Evolutionary conservation across 164 flowering plant genomes (phyloP).

Genomic region (Vitis labrusca): DNA sequence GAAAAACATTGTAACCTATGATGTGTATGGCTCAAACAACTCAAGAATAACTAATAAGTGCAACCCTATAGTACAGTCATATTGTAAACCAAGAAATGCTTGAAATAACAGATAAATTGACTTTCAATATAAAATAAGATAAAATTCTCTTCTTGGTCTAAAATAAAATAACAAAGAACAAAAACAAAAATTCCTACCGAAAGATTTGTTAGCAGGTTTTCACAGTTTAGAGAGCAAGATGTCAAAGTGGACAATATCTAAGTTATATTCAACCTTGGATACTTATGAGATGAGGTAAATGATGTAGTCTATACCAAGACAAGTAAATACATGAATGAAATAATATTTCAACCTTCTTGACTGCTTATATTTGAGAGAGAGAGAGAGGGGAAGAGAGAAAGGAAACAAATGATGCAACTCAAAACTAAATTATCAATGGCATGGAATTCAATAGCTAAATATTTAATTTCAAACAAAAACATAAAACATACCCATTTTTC

Average conservation of each 20-base stretch:
- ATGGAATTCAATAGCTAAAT: too few relatives aligned
- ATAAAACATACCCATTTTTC: constrained; percentile 63
- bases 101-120: neutral
- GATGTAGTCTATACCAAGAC: too few relatives aligned
- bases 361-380: neutral
- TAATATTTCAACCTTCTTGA: neutral
- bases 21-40: neutral
- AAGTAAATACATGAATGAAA: neutral
- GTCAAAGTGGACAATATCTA: too few relatives aligned
- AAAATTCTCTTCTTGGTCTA: too few relatives aligned
- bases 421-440: neutral
- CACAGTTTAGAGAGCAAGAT: too few relatives aligned
- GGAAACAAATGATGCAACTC: neutral
- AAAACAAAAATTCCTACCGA: too few relatives aligned
- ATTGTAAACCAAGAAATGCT: neutral
- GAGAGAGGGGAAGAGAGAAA: neutral
- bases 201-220: too few relatives aligned
- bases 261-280: too few relatives aligned
- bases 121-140: too few relatives aligned
- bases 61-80: neutral
- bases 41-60: neutral
- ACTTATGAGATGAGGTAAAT: too few relatives aligned
- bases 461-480: too few relatives aligned
- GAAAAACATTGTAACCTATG: constrained; percentile 23
- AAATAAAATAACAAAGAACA: too few relatives aligned